Base-by-base conservation (phyloP, 2,329 filamentous ascomycete genomes). In the Claviceps sp. region DNA sequence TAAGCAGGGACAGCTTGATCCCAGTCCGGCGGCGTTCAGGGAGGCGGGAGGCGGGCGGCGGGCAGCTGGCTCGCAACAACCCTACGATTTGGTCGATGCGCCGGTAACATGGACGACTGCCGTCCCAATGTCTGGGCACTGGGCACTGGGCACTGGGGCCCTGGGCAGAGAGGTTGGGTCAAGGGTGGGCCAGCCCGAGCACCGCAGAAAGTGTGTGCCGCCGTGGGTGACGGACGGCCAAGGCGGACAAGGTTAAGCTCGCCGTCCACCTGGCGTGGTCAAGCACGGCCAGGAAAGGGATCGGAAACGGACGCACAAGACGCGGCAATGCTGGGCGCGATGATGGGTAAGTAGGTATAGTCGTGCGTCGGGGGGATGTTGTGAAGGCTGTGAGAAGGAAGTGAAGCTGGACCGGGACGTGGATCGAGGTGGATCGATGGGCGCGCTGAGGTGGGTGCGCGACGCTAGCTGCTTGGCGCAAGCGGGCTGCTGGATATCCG, bases 401-500 rank as follows among this genome's bases (percentile, higher is more conserved):
- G 30, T 34, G 30, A 34, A 34, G 30, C 30, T 34, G 30, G 30
- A 34, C 30, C 30, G 9, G 30, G 30, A 34, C 30, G 30, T 34
- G 30, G 30, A 34, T 34, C 9, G 30, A 34, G 30, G 30, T 34
- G 30, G 30, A 34, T 34, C 30, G 44, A 16, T 18, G 41, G 6
- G 24, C 6, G n/a, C 4, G 38, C 26, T 18, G n/a, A 53, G 49
- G 52, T 38, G 37, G 46, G 45, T 54, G 45, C 45, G 49, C 49
- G 26, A 46, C 46, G 46, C 52, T 37, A 49, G 40, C 8, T 51
- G 45, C 45, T 48, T 49, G 46, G 52, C 46, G 48, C 34, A 37
- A 41, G 49, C 52, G 45, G 47, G 38, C 42, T 48, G 45, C 44
- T 50, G 52, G 48, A 45, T 53, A 48, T 49, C 52, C 38, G 52